Evolutionary conservation across 305 asterid species (phyloP).

Genomic region (Plantago coronopus): DNA sequence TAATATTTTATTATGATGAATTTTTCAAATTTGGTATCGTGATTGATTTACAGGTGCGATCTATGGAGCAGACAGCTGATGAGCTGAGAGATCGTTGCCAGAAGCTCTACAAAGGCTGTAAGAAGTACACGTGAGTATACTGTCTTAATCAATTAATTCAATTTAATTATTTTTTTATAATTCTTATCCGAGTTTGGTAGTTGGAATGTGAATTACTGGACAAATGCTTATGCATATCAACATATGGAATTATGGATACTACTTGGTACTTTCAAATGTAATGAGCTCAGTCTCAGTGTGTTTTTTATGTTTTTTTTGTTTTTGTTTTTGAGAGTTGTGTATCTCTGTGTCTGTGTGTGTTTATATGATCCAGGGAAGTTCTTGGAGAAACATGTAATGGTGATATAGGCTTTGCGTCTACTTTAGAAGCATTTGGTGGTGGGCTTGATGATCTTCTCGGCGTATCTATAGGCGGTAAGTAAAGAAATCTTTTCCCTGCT

Average conservation of each 20-base stretch:
- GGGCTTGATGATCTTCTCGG: conserved; percentile 91
- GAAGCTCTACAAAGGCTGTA: conserved; percentile 76
- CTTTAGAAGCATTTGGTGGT: conserved; percentile 93
- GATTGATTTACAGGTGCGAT: conserved; percentile 55
- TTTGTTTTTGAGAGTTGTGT: neutral
- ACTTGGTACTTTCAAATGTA: neutral
- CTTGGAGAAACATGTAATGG: conserved; percentile 79
- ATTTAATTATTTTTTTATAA: neutral
- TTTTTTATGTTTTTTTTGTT: neutral
- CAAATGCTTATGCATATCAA: too few species aligned
- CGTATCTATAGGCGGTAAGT: conserved; percentile 82
- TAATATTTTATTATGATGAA: neutral
- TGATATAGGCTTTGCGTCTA: conserved; percentile 75
- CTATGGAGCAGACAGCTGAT: conserved; percentile 73
- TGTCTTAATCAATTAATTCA: neutral
- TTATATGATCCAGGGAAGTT: conserved; percentile 55
- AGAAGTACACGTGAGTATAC: conserved; percentile 75
- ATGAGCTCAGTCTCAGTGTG: neutral
- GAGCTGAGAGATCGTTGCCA: conserved; percentile 94
- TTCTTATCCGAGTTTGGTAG: too few species aligned
- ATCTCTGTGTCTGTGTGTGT: neutral
- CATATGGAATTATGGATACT: neutral
- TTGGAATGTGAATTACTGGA: neutral
- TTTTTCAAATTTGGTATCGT: neutral
- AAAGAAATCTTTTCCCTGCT: neutral